These are phyloP conservation scores for Plantago elongata DNA, from an alignment of 257 asterid species.

Conservation along the genomic window DNA sequence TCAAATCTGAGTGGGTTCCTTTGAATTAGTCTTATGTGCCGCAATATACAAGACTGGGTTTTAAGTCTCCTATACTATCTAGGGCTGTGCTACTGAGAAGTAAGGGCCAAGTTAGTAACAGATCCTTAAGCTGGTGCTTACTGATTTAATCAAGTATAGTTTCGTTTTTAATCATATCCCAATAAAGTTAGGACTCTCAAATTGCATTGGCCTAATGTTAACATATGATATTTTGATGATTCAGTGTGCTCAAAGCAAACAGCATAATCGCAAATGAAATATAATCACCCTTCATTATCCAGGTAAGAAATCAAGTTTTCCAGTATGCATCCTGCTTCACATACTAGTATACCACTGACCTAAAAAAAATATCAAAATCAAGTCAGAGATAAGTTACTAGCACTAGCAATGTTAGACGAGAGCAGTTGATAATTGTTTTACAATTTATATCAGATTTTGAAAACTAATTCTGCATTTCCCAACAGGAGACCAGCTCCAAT, in stretches of 20 bases:
- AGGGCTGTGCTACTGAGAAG: too few relatives aligned
- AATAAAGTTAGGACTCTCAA: too few relatives aligned
- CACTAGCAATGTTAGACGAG: conserved; percentile 8
- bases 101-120: too few relatives aligned
- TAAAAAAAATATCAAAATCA: conserved; percentile 28
- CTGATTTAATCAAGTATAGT: too few relatives aligned
- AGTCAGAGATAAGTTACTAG: conserved; percentile 21
- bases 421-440: conserved; percentile 2
- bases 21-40: too few relatives aligned
- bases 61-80: too few relatives aligned
- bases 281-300: conserved; percentile 73
- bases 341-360: conserved; percentile 89
- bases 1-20: too few relatives aligned
- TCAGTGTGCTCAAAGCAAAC: not conserved
- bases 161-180: too few relatives aligned
- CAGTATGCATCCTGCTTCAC: conserved; percentile 99
- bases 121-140: too few relatives aligned
- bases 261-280: conserved; percentile 8
- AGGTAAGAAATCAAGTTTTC: conserved; percentile 89
- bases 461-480: conserved; percentile 5
- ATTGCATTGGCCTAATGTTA: too few relatives aligned
- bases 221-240: not conserved
- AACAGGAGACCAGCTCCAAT: conserved; percentile 4
- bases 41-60: too few relatives aligned
- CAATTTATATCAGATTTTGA: conserved; percentile 5